Evolutionary conservation across 176 grass and related monocot species (phyloP).

Genomic region (Zizania latifolia): DNA sequence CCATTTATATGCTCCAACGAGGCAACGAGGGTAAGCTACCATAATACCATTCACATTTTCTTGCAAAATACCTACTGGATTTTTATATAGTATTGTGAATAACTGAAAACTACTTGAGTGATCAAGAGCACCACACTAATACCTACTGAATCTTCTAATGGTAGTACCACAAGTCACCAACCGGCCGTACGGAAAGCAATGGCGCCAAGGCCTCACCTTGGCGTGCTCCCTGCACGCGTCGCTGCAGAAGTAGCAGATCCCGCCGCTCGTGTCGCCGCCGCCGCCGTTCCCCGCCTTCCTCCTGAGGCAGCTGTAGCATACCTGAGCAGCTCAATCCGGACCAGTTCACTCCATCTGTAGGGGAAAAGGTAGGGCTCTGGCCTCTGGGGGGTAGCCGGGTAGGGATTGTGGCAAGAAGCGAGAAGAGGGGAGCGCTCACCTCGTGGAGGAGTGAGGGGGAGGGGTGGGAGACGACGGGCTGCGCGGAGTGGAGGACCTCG

Average conservation of each 20-base stretch:
- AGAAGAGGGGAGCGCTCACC: slow-evolving; percentile 30
- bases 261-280: background rate
- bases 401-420: background rate
- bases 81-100: background rate
- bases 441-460: slow-evolving; percentile 50
- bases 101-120: background rate
- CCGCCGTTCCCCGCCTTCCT: slow-evolving; percentile 35
- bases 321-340: slow-evolving; percentile 33
- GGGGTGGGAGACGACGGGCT: slow-evolving; percentile 60
- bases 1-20: background rate
- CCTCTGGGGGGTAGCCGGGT: too few relatives aligned
- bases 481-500: slow-evolving; percentile 68
- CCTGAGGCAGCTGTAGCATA: slow-evolving; percentile 80
- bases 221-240: slow-evolving; percentile 54
- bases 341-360: background rate
- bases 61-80: background rate
- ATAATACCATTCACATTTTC: background rate
- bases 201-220: slow-evolving; percentile 31
- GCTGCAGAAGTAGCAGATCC: slow-evolving; percentile 55
- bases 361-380: background rate
- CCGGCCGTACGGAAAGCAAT: background rate
- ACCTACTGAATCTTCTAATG: background rate
- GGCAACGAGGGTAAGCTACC: background rate
- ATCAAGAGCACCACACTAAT: background rate
- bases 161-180: background rate